Evolutionary conservation across 768 basidiomycete genomes (phyloP).

Genomic region (Termitomyces sp.): DNA sequence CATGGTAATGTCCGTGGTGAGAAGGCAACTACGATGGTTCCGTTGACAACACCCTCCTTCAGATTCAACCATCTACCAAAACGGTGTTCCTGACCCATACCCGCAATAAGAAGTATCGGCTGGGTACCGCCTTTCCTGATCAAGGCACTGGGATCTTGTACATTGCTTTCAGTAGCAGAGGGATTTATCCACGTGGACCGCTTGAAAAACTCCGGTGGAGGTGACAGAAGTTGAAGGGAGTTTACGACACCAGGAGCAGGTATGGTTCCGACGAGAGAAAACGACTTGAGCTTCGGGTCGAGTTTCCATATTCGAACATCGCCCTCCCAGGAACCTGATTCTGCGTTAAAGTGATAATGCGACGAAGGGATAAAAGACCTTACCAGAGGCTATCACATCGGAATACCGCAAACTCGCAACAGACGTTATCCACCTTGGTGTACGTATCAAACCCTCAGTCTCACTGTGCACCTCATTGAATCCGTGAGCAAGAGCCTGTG

Average conservation of each 20-base stretch:
- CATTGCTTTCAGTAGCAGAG: neutral
- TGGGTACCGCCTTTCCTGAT: slow-evolving; percentile 19
- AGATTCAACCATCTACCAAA: slow-evolving; percentile 85
- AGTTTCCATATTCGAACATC: slow-evolving; percentile 89
- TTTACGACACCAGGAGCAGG: slow-evolving; percentile 82
- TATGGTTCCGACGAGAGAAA: slow-evolving; percentile 62
- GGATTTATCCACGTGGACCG: slow-evolving; percentile 29
- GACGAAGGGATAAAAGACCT: slow-evolving; percentile 1
- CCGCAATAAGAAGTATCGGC: slow-evolving; percentile 67
- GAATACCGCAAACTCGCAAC: slow-evolving; percentile 83
- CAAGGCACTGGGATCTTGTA: slow-evolving; percentile 1
- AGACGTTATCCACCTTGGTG: slow-evolving; percentile 90
- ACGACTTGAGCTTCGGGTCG: slow-evolving; percentile 73
- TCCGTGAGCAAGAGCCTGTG: slow-evolving; percentile 84
- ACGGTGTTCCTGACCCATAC: slow-evolving; percentile 84
- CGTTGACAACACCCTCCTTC: slow-evolving; percentile 74
- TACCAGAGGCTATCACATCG: slow-evolving; percentile 89
- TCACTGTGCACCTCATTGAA: slow-evolving; percentile 67
- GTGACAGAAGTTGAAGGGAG: slow-evolving; percentile 76
- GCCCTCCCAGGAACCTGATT: slow-evolving; percentile 90
- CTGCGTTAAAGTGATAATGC: neutral
- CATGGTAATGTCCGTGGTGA: slow-evolving; percentile 35
- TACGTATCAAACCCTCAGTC: slow-evolving; percentile 69
- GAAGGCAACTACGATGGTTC: slow-evolving; percentile 62
- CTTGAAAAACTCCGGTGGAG: slow-evolving; percentile 45